phyloP scores from a whole-genome alignment of 148 eudicot species.

The Linanthus parryae region DNA sequence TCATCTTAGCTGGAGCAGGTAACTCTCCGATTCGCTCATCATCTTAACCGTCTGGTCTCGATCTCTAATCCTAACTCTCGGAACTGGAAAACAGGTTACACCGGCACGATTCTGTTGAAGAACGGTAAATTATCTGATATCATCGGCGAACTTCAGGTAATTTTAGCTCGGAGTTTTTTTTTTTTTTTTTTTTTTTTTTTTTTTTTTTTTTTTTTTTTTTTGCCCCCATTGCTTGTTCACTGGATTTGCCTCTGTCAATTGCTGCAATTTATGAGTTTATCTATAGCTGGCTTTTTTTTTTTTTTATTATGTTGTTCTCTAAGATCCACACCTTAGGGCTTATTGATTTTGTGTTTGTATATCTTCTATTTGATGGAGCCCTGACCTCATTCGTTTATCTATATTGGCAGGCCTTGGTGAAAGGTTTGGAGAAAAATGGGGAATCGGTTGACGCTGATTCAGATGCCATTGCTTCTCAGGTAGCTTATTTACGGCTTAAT shows the following conservation, averaged over 20 bases:
- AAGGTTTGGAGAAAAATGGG: slow-evolving; percentile 46
- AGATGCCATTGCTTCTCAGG: slow-evolving; percentile 81
- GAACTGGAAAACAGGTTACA: slow-evolving; percentile 43
- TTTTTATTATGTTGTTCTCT: no score
- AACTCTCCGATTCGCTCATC: neutral
- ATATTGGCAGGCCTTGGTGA: slow-evolving; percentile 43
- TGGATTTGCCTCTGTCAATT: no score
- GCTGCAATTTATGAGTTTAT: no score
- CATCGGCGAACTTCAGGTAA: slow-evolving; percentile 74
- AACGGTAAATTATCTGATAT: slow-evolving; percentile 69
- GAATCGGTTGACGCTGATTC: slow-evolving; percentile 39
- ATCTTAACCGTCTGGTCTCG: neutral
- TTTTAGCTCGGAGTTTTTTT: neutral
- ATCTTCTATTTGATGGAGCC: no score
- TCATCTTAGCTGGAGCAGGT: slow-evolving; percentile 51
- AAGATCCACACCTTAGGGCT: no score
- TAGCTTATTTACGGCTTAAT: slow-evolving; percentile 8
- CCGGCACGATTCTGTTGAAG: slow-evolving; percentile 58
- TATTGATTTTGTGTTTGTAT: no score
- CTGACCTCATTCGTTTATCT: no score
- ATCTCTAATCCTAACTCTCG: neutral
- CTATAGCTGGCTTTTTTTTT: no score
- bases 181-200: neutral
- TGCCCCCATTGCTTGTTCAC: no score
- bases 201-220: no score